A percentile compares a stretch with the other conserved stretches of the same genome.
Evolutionary conservation across 805 yeast species (phyloP).

Genomic region (Suhomyces sp.): DNA sequence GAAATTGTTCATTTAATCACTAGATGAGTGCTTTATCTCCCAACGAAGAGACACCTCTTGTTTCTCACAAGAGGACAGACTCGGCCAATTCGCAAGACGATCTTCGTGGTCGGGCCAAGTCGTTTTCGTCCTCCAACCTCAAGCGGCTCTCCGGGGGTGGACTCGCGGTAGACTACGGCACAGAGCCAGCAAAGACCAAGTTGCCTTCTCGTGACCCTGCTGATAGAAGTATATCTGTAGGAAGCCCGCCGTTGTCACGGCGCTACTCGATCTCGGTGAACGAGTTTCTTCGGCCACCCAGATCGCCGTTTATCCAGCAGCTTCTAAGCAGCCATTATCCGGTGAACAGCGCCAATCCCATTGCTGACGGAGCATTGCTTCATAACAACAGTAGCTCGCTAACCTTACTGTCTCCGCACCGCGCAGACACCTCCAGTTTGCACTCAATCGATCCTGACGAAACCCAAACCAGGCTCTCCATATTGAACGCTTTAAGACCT

Average conservation of each 20-base stretch:
- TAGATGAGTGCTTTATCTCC: background rate
- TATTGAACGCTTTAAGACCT: slow-evolving; percentile 27
- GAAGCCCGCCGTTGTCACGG: background rate
- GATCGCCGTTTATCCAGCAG: slow-evolving; percentile 27
- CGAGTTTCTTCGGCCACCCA: slow-evolving; percentile 2
- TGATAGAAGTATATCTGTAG: background rate
- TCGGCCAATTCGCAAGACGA: background rate
- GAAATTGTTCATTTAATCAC: background rate
- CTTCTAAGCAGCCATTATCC: slow-evolving; percentile 26
- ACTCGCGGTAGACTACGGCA: background rate
- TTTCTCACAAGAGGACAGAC: background rate
- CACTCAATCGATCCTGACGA: slow-evolving; percentile 20
- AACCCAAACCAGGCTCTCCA: slow-evolving; percentile 20
- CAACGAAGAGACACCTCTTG: background rate
- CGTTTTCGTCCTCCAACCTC: background rate
- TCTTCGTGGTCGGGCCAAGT: background rate
- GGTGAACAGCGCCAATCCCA: slow-evolving; percentile 29
- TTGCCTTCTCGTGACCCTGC: background rate
- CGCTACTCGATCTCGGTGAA: slow-evolving; percentile 8
- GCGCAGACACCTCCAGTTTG: slow-evolving; percentile 12
- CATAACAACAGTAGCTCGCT: slow-evolving; percentile 2
- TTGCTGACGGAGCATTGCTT: slow-evolving; percentile 2
- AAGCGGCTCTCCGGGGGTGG: slow-evolving; percentile 1
- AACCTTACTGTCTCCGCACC: background rate
- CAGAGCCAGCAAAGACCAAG: background rate